Conservation (phyloP, 2,329 filamentous ascomycete genomes). For the Aspergillus sp. region DNA sequence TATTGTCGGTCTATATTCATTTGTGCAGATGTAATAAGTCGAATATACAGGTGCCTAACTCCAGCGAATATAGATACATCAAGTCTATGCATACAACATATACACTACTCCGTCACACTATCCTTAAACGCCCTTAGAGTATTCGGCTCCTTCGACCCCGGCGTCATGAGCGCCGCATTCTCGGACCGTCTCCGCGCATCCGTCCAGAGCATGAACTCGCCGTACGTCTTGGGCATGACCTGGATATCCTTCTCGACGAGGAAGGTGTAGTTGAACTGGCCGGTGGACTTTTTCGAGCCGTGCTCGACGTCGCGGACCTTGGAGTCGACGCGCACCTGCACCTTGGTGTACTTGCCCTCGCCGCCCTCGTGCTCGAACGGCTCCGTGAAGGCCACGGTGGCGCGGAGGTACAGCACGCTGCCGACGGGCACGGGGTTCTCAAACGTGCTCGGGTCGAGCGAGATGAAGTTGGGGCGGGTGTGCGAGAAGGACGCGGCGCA, state of each 20-base stretch:
- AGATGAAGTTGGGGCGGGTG: constrained; percentile 67
- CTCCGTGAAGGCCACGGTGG: constrained; percentile 70
- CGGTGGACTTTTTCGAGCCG: constrained; percentile 64
- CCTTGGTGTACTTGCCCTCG: constrained; percentile 55
- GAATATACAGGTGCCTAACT: neutral
- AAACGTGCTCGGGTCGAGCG: constrained; percentile 71
- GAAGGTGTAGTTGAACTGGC: constrained; percentile 76
- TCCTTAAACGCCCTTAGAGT: constrained; percentile 34
- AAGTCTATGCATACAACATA: neutral
- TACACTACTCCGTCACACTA: constrained; percentile 38
- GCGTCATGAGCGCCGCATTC: constrained; percentile 48
- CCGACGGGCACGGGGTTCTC: constrained; percentile 74
- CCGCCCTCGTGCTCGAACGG: constrained; percentile 49
- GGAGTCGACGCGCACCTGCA: constrained; percentile 70
- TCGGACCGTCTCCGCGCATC: constrained; percentile 59
- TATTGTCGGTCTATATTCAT: neutral
- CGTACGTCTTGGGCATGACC: constrained; percentile 64
- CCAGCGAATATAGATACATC: neutral
- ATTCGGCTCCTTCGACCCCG: constrained; percentile 31
- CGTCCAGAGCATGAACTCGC: constrained; percentile 65
- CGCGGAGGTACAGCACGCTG: constrained; percentile 71
- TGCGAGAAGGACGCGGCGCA: constrained; percentile 71
- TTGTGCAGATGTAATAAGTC: neutral
- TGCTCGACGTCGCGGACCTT: constrained; percentile 73
- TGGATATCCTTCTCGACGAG: constrained; percentile 63